Evolutionary conservation across 1,284 basidiomycete genomes (phyloP), one percentile per base, ranked within the genome.

Genomic region (Termitomyces sp.): DNA sequence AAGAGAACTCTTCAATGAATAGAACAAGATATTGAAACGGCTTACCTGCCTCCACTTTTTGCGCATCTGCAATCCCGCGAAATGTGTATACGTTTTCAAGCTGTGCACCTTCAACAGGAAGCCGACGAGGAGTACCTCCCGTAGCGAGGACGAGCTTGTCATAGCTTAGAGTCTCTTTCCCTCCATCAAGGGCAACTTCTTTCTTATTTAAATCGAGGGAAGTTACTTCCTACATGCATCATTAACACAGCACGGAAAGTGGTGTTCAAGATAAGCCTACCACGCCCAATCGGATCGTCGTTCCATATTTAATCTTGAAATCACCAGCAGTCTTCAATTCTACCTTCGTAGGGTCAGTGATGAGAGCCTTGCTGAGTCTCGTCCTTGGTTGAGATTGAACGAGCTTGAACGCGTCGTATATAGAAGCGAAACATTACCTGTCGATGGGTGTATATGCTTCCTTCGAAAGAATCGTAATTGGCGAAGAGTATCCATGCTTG

Each of bases 361-460:
- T 79, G 39, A 96, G 80, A 5, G 84, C 84, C 70, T 97, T 97
- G 72, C 91, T 94, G 55, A 97, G 77, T 73, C 91, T 95, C 42
- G 93, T 93, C 53, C 91, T 88, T 45, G 10, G 18, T 37, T 26
- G 38, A 16, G 11, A 31, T 30, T 41, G 2, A 46, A n/a, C 19
- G 28, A 46, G 43, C 4, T 13, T 33, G 9, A 8, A 16, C 26
- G 19, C 16, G 41, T 24, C 50, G 33, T 30, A 39, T 33, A 16
- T 28, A 19, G 13, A 16, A 55, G 68, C 16, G 18, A 14, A n/a
- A 41, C 31, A 54, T 3, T 55, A 87, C 87, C 90, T 79, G 71
- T 97, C 94, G 61, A 97, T 91, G 1, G 94, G 93, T 13, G 86
- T 78, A 66, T 94, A 75, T 9, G 76, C 72, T 70, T 97, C 94